phyloP scores from a whole-genome alignment of 139 green algal species.

The Yamagishiella unicocca region DNA sequence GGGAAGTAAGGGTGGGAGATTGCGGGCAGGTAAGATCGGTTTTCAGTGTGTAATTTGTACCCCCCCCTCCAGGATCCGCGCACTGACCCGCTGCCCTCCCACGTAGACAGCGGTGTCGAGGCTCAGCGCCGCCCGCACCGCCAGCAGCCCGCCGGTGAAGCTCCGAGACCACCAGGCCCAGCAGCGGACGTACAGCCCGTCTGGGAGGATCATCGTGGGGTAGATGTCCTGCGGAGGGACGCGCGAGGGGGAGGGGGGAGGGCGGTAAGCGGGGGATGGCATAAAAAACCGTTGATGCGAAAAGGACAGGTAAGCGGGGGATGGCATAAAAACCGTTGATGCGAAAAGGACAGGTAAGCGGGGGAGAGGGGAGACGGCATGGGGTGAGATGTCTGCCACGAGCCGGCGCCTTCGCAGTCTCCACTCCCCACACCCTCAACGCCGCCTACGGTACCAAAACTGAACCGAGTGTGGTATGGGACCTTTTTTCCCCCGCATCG shows the following conservation, averaged over 20 bases:
- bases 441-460: no score
- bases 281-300: no score
- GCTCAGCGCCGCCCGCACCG: not conserved
- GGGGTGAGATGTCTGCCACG: no score
- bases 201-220: not conserved
- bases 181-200: slow-evolving; percentile 11
- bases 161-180: slow-evolving; percentile 10
- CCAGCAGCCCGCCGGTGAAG: not conserved
- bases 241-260: not conserved
- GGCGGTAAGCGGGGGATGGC: not conserved
- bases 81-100: slow-evolving; percentile 1
- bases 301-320: no score
- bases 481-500: no score
- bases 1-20: no score
- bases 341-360: no score
- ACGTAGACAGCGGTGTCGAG: slow-evolving; percentile 34
- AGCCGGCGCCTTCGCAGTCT: not conserved
- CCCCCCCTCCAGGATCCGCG: no score
- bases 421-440: not conserved
- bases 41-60: no score
- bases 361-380: not conserved
- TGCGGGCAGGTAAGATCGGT: no score
- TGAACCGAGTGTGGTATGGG: no score
- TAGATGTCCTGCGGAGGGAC: not conserved
- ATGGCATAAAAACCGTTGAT: no score